phyloP scores from a whole-genome alignment of 306 rosid species.

The Luffa aegyptiaca region DNA sequence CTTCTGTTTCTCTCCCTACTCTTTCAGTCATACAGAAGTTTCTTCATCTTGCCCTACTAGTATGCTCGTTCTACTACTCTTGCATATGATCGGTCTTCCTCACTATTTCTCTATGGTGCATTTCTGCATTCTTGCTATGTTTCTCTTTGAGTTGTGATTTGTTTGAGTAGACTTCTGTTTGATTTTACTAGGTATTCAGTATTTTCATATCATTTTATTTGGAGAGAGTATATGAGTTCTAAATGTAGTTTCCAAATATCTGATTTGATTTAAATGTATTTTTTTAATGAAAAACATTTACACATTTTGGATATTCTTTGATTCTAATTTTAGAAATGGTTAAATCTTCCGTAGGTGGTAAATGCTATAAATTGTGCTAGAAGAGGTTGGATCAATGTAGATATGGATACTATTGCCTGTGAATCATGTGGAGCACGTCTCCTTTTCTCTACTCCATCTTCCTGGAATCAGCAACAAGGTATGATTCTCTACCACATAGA shows the following conservation, averaged over 20 bases:
- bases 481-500: constrained; percentile 3
- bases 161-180: not conserved
- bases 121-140: not conserved
- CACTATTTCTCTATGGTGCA: not conserved
- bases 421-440: constrained; percentile 80
- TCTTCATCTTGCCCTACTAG: not conserved
- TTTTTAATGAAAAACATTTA: not conserved
- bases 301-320: not conserved
- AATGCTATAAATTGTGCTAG: constrained; percentile 92
- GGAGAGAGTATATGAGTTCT: not conserved
- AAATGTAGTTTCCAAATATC: not conserved
- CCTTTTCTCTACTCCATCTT: constrained; percentile 66
- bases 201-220: not conserved
- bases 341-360: constrained; percentile 40
- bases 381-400: constrained; percentile 90
- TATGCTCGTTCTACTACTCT: not conserved
- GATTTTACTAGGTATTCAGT: not conserved
- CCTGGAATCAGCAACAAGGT: constrained; percentile 92
- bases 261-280: not conserved
- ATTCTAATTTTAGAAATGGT: constrained; percentile 5
- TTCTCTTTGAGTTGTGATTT: not conserved
- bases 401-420: constrained; percentile 65
- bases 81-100: not conserved
- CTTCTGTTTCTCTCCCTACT: not conserved
- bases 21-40: not conserved